Conservation (phyloP, 257 asterid species). For the Ocimum tenuiflorum region DNA sequence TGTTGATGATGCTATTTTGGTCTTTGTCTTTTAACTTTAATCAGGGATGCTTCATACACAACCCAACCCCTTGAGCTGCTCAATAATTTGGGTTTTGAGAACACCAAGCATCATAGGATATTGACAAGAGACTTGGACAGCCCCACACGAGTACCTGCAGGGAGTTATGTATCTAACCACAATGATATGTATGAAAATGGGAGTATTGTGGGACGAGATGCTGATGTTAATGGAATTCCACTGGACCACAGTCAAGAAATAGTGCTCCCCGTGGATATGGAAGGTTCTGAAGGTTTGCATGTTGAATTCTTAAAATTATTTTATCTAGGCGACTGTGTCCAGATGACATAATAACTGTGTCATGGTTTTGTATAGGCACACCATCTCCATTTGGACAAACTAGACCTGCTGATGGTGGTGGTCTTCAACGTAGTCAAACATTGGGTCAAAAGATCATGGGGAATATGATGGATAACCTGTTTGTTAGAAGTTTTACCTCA, state of each 20-base stretch:
- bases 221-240: conserved; percentile 33
- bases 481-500: conserved; percentile 74
- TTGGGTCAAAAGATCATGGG: conserved; percentile 94
- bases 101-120: conserved; percentile 39
- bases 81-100: conserved; percentile 72
- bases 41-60: conserved; percentile 92
- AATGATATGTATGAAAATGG: conserved; percentile 47
- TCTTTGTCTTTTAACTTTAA: conserved; percentile 24
- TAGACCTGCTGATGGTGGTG: conserved; percentile 44
- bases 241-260: conserved; percentile 44
- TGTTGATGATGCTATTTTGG: conserved; percentile 20
- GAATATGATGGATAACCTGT: conserved; percentile 83
- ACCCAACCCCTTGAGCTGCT: conserved; percentile 99
- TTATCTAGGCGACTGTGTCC: background rate
- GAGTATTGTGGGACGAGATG: conserved; percentile 26
- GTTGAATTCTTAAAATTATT: conserved; percentile 10
- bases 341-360: conserved; percentile 1
- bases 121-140: conserved; percentile 44
- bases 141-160: conserved; percentile 31
- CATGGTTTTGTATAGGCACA: conserved; percentile 40
- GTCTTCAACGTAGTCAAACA: conserved; percentile 78
- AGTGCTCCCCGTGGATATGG: conserved; percentile 51
- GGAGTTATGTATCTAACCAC: conserved; percentile 27
- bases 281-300: conserved; percentile 75
- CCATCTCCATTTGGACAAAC: conserved; percentile 82